A percentile compares a stretch with the other conserved stretches of the same genome.
These are phyloP conservation scores for Pseudozyma sp. DNA, from an alignment of 1,284 basidiomycete species.

Conservation along the genomic window DNA sequence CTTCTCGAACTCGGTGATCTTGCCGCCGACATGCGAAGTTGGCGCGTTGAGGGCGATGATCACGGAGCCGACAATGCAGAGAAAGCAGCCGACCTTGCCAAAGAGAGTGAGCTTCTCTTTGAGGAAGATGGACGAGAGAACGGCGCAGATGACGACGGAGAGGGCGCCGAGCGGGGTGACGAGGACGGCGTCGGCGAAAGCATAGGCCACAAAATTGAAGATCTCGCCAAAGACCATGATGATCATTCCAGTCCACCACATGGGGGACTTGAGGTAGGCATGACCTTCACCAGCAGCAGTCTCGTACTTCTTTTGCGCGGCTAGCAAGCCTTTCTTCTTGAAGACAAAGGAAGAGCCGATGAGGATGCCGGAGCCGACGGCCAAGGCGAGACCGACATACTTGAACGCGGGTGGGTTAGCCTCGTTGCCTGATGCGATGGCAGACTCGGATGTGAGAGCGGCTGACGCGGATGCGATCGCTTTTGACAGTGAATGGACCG, in stretches of 20 bases:
- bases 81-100: slow-evolving; percentile 77
- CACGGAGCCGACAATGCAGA: slow-evolving; percentile 87
- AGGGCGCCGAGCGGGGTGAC: slow-evolving; percentile 97
- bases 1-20: slow-evolving; percentile 82
- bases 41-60: slow-evolving; percentile 80
- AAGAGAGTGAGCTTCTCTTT: slow-evolving; percentile 79
- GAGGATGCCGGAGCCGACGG: slow-evolving; percentile 83
- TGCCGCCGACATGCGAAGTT: slow-evolving; percentile 80
- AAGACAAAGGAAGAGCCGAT: slow-evolving; percentile 90
- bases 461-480: slow-evolving; percentile 58
- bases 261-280: slow-evolving; percentile 77
- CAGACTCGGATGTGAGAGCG: slow-evolving; percentile 55
- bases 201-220: slow-evolving; percentile 75
- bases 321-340: slow-evolving; percentile 80
- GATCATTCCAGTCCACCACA: slow-evolving; percentile 68
- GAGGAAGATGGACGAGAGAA: slow-evolving; percentile 90
- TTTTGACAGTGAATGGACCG: slow-evolving; percentile 51
- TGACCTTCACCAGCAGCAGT: slow-evolving; percentile 87
- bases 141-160: slow-evolving; percentile 93
- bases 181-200: slow-evolving; percentile 87
- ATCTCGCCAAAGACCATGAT: slow-evolving; percentile 63
- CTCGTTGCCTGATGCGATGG: slow-evolving; percentile 45
- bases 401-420: slow-evolving; percentile 69
- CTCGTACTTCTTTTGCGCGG: slow-evolving; percentile 70
- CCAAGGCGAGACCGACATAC: slow-evolving; percentile 78